A percentile compares a stretch with the other conserved stretches of the same genome.
phyloP scores from a whole-genome alignment of 2,329 filamentous ascomycete species.

The Fusarium nurragi region DNA sequence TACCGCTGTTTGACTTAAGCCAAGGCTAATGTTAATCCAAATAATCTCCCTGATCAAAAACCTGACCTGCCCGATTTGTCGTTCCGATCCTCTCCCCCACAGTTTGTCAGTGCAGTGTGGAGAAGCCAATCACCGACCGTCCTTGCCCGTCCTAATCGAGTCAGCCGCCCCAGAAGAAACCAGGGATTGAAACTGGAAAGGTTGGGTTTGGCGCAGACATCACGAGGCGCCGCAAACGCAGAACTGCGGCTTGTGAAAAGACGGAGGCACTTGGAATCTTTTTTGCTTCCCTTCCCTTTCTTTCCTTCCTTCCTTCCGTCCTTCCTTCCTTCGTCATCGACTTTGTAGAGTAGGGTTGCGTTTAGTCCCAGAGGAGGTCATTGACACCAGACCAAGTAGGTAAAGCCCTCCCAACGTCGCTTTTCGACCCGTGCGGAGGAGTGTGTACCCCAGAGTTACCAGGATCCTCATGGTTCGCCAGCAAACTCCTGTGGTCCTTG shows the following conservation, averaged over 20 bases:
- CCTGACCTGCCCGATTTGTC: constrained; percentile 34
- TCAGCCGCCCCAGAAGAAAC: constrained; percentile 9
- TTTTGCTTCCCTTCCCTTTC: not conserved
- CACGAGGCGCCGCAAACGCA: constrained; percentile 41
- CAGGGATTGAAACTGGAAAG: constrained; percentile 25
- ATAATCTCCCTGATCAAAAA: constrained; percentile 6
- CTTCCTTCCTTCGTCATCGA: constrained; percentile 11
- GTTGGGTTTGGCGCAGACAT: constrained; percentile 28
- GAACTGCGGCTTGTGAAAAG: constrained; percentile 33
- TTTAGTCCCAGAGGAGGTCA: too few relatives aligned
- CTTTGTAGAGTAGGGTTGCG: not conserved
- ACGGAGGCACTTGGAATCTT: not conserved
- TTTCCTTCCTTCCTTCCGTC: not conserved
- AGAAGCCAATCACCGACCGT: constrained; percentile 40
- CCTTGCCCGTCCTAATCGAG: constrained; percentile 33
- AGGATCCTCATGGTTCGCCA: constrained; percentile 33
- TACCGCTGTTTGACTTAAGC: not conserved
- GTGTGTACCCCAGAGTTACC: constrained; percentile 29
- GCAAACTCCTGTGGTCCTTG: constrained; percentile 27
- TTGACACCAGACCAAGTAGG: not conserved
- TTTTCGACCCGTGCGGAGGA: constrained; percentile 31
- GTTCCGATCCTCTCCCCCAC: constrained; percentile 36
- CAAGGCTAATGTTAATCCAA: too few relatives aligned
- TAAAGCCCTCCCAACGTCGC: not conserved
- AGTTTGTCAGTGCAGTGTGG: constrained; percentile 42